Conservation (phyloP, 108 stramenopile genomes). For the Craspedostauros australis region DNA sequence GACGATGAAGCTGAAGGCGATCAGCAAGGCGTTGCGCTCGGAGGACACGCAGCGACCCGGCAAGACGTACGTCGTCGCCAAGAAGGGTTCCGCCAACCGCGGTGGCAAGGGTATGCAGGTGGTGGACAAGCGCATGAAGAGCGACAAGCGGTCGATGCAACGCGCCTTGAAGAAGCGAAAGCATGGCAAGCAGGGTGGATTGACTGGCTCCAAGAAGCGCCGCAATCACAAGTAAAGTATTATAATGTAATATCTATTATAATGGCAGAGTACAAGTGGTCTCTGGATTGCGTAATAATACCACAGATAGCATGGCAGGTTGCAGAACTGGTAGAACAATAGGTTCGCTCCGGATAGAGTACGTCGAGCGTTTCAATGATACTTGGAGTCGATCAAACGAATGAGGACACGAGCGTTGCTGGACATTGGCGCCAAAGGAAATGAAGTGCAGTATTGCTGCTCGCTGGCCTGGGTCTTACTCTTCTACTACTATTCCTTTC, state of each 20-base stretch:
- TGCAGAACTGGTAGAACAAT: too few relatives aligned
- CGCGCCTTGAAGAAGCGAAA: constrained; percentile 74
- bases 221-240: constrained; percentile 49
- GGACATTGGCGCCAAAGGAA: too few relatives aligned
- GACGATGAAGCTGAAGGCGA: constrained; percentile 93
- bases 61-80: constrained; percentile 90
- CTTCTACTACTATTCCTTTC: too few relatives aligned
- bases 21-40: constrained; percentile 90
- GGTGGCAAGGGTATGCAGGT: constrained; percentile 89
- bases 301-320: too few relatives aligned
- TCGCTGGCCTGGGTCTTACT: too few relatives aligned
- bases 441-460: too few relatives aligned
- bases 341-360: too few relatives aligned
- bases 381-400: too few relatives aligned
- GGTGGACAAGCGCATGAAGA: constrained; percentile 96
- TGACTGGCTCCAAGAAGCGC: constrained; percentile 70
- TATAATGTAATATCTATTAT: background rate
- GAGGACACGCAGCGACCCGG: constrained; percentile 61
- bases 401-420: too few relatives aligned
- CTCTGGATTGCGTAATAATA: too few relatives aligned
- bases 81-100: constrained; percentile 55
- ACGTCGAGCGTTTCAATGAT: too few relatives aligned
- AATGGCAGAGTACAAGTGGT: too few relatives aligned
- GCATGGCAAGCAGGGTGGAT: constrained; percentile 70
- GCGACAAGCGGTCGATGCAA: constrained; percentile 76